Base-by-base conservation (phyloP, 306 rosid genomes). In the cucumber (Cucumis sativus) region DNA sequence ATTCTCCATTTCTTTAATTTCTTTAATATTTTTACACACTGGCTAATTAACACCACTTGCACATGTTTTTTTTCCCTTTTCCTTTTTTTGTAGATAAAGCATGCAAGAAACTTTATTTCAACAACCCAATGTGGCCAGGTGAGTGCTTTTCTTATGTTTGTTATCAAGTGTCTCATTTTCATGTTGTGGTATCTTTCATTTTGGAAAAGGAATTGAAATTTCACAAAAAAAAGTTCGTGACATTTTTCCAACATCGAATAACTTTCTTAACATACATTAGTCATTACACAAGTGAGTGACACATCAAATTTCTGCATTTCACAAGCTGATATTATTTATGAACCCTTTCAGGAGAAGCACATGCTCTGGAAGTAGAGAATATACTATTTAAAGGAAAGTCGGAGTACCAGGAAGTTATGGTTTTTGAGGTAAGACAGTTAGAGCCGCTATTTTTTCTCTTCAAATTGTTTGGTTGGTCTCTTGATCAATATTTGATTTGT, bases 111-210 rank as follows among this genome's bases (percentile, higher is more conserved):
- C 81, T 78, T 74, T 96, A 89, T 86, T 96, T 90, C 89, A 92
- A 96, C 98, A 96, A 92, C 79, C 99, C 98, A 6, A 91, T 96
- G 99, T 96, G 99, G 98, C 97, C 96, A 18, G 99, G 99, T 96
- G 83, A 33, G 87, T 9, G 16, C 18, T 17, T 52, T 73, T 52
- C 43, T 51, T 52, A 35, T 71, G 55, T 51, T 49, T 21, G 28
- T 52, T 23, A 41, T 70, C 15, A 47, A 69, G 12, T 35, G 20
- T 45, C 11, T 14, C 37, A 13, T 45, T 69, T 43, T 41, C 56
- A 41, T 41, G 40, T 11, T 49, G 60, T 1, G 40, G 55, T 7
- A 5, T 30, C 59, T 49, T 49, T 47, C 23, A 47, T 47, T 47
- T 23, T 70, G 21, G 41, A 47, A 25, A 13, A 70, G n/a, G 59